Base-by-base conservation (phyloP, 1,284 basidiomycete genomes). In the Hypsizygus ulmarius region DNA sequence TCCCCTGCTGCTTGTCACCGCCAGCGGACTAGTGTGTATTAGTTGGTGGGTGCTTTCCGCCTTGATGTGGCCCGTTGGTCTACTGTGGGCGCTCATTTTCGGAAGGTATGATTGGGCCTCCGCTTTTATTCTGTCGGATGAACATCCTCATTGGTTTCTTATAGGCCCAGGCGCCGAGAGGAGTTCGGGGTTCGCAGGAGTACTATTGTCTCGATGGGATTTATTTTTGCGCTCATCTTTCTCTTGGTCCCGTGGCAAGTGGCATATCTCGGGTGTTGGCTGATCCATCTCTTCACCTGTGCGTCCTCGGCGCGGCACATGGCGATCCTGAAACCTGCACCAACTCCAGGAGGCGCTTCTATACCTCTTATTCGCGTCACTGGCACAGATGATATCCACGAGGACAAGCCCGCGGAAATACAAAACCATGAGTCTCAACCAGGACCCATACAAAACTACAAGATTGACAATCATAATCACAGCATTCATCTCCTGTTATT, bases 231-330 rank as follows among this genome's bases (percentile, higher is more conserved):
- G 9, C 68, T 86, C 10, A 83, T 93, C 35, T 78, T 85, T 53
- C 57, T 92, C 21, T 69, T 91, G 48, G 74, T 96, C 15, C 94
- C 95, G 0, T 93, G 91, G 78, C 93, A 97, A 66, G 88, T 95
- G 27, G 91, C 87, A 1, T 93, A 90, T 63, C 76, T 96, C 11
- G 82, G 89, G 29, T 83, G 85, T 54, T 92, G 87, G 77, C 55
- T 87, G 11, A 79, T 92, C 34, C 89, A 94, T 52, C 69, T 92
- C 39, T 72, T 78, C 57, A 81, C 79, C 34, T 87, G 83, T 59
- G 75, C 77, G 10, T 64, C 67, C 9, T 62, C 66, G 10, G 43
- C 50, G 21, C 51, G 28, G 41, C 54, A 52, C 43, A 45, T 56
- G 27, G 47, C 55, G 11, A 59, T 55, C 19, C 51, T 60, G n/a